These are phyloP conservation scores for Caloboletus firmus DNA, from an alignment of 1,284 basidiomycete species.

Conservation along the genomic window DNA sequence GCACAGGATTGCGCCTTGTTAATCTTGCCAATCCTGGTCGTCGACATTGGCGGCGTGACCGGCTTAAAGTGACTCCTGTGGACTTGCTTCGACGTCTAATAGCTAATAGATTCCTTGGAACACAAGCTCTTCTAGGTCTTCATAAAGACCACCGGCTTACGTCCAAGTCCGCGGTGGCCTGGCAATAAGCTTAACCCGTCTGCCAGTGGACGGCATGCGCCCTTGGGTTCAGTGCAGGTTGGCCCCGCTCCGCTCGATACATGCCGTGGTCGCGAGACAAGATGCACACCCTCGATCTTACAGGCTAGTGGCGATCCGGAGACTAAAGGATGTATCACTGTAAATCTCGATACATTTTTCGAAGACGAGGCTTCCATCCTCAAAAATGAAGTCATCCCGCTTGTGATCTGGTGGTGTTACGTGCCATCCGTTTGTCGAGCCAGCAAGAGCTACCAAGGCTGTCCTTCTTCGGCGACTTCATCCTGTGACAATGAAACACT, in stretches of 20 bases:
- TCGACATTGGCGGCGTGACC: neutral
- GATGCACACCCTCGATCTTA: conserved; percentile 7
- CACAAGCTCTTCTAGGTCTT: conserved; percentile 3
- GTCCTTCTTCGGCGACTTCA: conserved; percentile 10
- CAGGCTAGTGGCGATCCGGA: conserved; percentile 17
- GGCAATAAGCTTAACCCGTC: conserved; percentile 9
- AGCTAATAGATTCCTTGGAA: conserved; percentile 14
- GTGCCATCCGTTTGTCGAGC: conserved; percentile 2
- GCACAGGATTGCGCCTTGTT: neutral
- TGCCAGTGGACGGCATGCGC: conserved; percentile 1
- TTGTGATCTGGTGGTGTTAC: neutral
- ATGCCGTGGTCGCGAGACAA: conserved; percentile 11
- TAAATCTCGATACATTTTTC: conserved; percentile 25
- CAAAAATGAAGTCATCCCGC: conserved; percentile 17
- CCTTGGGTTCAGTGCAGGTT: conserved; percentile 9
- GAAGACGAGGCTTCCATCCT: conserved; percentile 10
- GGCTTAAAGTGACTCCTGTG: conserved; percentile 1
- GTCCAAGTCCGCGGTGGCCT: conserved; percentile 26
- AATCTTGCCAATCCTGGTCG: conserved; percentile 1
- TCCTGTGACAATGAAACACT: conserved; percentile 15
- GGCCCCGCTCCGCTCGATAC: conserved; percentile 18
- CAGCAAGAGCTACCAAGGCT: neutral
- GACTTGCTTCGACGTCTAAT: conserved; percentile 6
- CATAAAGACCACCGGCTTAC: conserved; percentile 12
- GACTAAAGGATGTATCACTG: conserved; percentile 6